Conservation (phyloP, 306 rosid species). For the Dryas alaskensis region DNA sequence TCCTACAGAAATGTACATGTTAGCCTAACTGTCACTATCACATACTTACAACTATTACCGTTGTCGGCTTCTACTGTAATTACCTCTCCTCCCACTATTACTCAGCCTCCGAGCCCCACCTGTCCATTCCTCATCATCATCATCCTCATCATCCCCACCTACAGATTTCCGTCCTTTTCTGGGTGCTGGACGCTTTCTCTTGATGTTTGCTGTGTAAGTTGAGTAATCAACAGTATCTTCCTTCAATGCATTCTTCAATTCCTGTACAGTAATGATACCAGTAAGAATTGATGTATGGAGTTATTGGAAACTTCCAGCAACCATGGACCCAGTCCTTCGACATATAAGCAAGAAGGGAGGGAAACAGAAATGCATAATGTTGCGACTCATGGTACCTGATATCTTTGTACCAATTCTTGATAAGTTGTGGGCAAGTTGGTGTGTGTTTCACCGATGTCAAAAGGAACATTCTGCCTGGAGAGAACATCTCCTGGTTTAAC, state of each 20-base stretch:
- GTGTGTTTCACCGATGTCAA: conserved; percentile 56
- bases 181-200: conserved; percentile 77
- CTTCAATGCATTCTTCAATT: conserved; percentile 75
- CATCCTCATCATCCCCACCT: conserved; percentile 53
- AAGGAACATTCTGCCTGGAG: conserved; percentile 71
- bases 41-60: conserved; percentile 58
- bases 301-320: conserved; percentile 2
- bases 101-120: conserved; percentile 55
- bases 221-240: conserved; percentile 84
- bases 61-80: conserved; percentile 54
- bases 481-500: conserved; percentile 82
- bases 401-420: conserved; percentile 73
- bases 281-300: conserved; percentile 19
- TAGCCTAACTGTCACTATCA: conserved; percentile 77
- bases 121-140: conserved; percentile 50
- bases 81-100: conserved; percentile 62
- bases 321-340: not conserved
- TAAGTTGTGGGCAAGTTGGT: conserved; percentile 62
- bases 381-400: conserved; percentile 56
- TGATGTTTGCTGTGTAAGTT: conserved; percentile 73
- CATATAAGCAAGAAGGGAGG: not conserved
- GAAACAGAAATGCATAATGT: not conserved
- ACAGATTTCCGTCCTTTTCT: conserved; percentile 69
- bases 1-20: conserved; percentile 82
- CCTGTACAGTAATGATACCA: conserved; percentile 41